Conservation (phyloP, 2,329 filamentous ascomycete genomes). For the Elsinoe necatrix region DNA sequence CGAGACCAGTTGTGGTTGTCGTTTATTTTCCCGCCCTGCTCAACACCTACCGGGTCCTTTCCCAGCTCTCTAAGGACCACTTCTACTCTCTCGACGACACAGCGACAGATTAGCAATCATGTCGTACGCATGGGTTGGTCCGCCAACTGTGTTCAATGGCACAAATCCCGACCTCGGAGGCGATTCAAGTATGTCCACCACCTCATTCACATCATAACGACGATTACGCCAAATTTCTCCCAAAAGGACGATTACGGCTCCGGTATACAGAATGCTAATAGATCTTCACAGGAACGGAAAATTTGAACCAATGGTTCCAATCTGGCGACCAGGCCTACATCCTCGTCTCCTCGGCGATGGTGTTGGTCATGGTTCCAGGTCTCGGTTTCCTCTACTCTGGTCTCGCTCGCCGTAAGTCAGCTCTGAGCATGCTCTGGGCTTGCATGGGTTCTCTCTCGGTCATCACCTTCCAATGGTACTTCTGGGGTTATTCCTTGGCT, state of each 20-base stretch:
- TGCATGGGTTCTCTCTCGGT: slow-evolving; percentile 90
- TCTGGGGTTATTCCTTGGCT: slow-evolving; percentile 95
- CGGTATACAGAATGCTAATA: neutral
- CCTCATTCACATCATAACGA: neutral
- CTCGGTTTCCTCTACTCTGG: slow-evolving; percentile 97
- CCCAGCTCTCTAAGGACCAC: neutral
- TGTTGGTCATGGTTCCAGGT: slow-evolving; percentile 91
- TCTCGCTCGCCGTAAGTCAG: slow-evolving; percentile 93
- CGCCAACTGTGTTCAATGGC: slow-evolving; percentile 41
- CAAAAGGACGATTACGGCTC: neutral
- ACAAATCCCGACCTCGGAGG: slow-evolving; percentile 58
- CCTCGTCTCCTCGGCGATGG: slow-evolving; percentile 81
- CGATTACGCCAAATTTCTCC: neutral
- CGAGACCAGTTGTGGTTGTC: slow-evolving; percentile 4
- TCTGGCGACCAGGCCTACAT: slow-evolving; percentile 92
- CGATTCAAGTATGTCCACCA: slow-evolving; percentile 60
- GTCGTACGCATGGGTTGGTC: slow-evolving; percentile 42
- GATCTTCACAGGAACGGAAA: slow-evolving; percentile 56
- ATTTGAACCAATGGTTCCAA: slow-evolving; percentile 93
- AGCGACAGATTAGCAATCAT: slow-evolving; percentile 29
- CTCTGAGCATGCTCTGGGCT: slow-evolving; percentile 93
- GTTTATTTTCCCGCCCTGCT: slow-evolving; percentile 2
- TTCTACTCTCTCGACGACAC: slow-evolving; percentile 21
- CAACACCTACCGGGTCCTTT: neutral
- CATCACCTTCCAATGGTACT: slow-evolving; percentile 97